Evolutionary conservation across 2,329 filamentous ascomycete species (phyloP).

Genomic region (Cercospora brassicicola): DNA sequence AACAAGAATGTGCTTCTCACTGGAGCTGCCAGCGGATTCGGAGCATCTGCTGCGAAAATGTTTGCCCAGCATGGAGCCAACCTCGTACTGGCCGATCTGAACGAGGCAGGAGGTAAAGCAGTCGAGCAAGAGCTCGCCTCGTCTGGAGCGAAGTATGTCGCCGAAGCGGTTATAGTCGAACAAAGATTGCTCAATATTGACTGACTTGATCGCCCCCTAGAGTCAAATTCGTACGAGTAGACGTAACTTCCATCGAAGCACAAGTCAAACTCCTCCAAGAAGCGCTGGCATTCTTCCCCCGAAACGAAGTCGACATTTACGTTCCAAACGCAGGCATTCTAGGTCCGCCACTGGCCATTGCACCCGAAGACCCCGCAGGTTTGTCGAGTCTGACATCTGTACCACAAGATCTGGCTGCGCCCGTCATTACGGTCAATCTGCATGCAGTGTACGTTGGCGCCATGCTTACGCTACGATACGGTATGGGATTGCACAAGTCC

Average conservation of each 20-base stretch:
- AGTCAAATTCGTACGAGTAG: constrained; percentile 1
- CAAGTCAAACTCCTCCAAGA: constrained; percentile 4
- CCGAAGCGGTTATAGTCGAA: not conserved
- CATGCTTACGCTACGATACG: constrained; percentile 2
- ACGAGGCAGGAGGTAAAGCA: not conserved
- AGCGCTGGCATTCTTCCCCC: constrained; percentile 3
- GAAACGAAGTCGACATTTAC: constrained; percentile 11
- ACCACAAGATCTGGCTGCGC: not conserved
- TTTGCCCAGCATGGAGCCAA: constrained; percentile 8
- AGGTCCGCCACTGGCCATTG: not conserved
- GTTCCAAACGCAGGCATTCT: constrained; percentile 6
- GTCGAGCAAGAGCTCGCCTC: not conserved
- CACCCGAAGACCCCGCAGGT: not conserved
- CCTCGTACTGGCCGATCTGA: constrained; percentile 1
- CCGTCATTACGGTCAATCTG: not conserved
- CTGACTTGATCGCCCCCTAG: not conserved
- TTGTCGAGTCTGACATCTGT: not conserved
- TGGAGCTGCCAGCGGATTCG: constrained; percentile 3
- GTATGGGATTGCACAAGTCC: constrained; percentile 7
- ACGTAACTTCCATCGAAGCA: constrained; percentile 1
- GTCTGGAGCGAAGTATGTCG: constrained; percentile 1
- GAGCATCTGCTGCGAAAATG: not conserved
- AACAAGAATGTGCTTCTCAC: constrained; percentile 8
- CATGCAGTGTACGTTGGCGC: constrained; percentile 2
- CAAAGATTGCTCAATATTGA: not conserved